A percentile compares a stretch with the other conserved stretches of the same genome.
Conservation (phyloP, 2,329 filamentous ascomycete genomes). For the Arthrobotrys sphaeroides region DNA sequence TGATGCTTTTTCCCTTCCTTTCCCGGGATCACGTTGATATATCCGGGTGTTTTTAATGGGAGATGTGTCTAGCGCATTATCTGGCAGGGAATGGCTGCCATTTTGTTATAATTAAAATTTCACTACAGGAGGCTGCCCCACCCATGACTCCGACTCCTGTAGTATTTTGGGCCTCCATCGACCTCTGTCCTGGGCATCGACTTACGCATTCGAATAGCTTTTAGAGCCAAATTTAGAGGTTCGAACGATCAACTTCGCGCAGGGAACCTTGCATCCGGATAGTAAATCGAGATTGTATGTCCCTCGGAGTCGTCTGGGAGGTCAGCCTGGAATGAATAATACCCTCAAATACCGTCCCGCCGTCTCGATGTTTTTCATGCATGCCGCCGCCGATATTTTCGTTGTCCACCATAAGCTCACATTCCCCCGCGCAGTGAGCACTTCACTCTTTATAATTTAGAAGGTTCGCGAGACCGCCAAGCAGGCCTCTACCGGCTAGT, state of each 20-base stretch:
- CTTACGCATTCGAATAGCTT: conserved; percentile 14
- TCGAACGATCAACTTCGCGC: conserved; percentile 1
- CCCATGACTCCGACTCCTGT: conserved; percentile 2
- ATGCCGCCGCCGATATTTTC: not conserved
- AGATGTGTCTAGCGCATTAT: conserved; percentile 30
- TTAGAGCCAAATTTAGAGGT: conserved; percentile 27
- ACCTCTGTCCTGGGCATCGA: not conserved
- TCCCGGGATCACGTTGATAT: too few species aligned
- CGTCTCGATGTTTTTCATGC: conserved; percentile 20
- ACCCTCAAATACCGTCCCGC: not conserved
- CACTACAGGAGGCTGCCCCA: not conserved
- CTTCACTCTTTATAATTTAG: conserved; percentile 24
- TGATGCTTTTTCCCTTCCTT: not conserved
- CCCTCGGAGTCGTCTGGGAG: conserved; percentile 9
- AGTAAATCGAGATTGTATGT: not conserved
- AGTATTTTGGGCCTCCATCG: conserved; percentile 23
- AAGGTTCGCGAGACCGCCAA: not conserved
- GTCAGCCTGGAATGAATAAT: not conserved
- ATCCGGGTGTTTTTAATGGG: too few species aligned
- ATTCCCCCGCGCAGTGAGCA: not conserved
- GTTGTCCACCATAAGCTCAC: conserved; percentile 15
- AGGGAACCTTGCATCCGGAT: conserved; percentile 3
- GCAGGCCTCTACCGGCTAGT: not conserved
- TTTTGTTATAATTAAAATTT: too few species aligned
- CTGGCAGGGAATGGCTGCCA: not conserved